phyloP scores from a whole-genome alignment of 2,329 filamentous ascomycete species.

The Colletotrichum zoysiae region DNA sequence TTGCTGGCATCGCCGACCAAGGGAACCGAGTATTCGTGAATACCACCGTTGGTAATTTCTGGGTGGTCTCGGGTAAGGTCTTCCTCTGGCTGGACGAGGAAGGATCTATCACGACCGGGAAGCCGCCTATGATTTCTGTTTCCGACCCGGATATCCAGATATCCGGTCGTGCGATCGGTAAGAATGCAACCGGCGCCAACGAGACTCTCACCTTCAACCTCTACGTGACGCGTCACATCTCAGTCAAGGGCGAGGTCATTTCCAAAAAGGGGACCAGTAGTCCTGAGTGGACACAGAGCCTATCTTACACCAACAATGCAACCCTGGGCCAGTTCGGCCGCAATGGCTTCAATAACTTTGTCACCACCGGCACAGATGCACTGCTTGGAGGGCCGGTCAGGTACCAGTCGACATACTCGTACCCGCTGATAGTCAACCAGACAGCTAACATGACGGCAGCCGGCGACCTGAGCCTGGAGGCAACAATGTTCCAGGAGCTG shows the following conservation, averaged over 20 bases:
- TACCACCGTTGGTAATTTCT: constrained; percentile 71
- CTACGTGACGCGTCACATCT: constrained; percentile 66
- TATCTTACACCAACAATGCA: constrained; percentile 68
- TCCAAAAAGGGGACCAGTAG: constrained; percentile 59
- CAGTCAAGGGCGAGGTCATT: constrained; percentile 63
- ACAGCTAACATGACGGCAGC: constrained; percentile 58
- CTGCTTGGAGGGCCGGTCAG: constrained; percentile 39
- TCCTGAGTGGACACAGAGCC: constrained; percentile 68
- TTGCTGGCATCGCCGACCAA: constrained; percentile 74
- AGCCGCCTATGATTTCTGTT: constrained; percentile 48
- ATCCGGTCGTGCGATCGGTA: constrained; percentile 59
- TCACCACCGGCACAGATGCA: constrained; percentile 49
- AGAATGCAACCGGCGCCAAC: constrained; percentile 65
- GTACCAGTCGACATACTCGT: constrained; percentile 62
- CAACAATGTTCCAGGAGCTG: constrained; percentile 57
- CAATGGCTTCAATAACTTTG: constrained; percentile 49
- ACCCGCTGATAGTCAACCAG: constrained; percentile 71
- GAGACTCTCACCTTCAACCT: constrained; percentile 71
- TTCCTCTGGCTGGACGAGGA: constrained; percentile 78
- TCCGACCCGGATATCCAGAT: constrained; percentile 61
- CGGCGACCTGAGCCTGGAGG: constrained; percentile 61
- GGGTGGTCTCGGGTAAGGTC: constrained; percentile 83
- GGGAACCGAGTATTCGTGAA: constrained; percentile 62
- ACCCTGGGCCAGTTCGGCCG: constrained; percentile 44
- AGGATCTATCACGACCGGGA: constrained; percentile 65